Evolutionary conservation across 2,329 filamentous ascomycete genomes (phyloP).

Genomic region (Metarhizium robertsii): DNA sequence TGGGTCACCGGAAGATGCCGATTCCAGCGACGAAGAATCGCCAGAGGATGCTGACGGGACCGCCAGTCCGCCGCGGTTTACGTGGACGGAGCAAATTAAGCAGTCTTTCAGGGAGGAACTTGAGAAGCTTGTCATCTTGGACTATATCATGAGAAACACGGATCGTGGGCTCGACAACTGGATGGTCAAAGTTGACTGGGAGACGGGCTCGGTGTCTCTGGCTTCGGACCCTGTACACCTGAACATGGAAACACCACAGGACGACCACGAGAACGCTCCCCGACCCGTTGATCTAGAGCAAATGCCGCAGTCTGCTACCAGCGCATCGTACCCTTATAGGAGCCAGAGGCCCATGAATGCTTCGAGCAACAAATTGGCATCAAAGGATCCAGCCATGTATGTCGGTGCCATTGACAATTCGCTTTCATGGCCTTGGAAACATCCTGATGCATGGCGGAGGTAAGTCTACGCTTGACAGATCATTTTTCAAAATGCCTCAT

Average conservation of each 20-base stretch:
- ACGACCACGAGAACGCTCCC: slow-evolving; percentile 36
- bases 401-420: slow-evolving; percentile 97
- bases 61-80: slow-evolving; percentile 49
- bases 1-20: slow-evolving; percentile 47
- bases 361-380: slow-evolving; percentile 38
- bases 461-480: slow-evolving; percentile 13
- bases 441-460: slow-evolving; percentile 78
- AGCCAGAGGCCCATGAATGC: slow-evolving; percentile 80
- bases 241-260: slow-evolving; percentile 42
- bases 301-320: slow-evolving; percentile 28
- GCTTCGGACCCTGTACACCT: slow-evolving; percentile 69
- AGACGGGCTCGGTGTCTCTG: slow-evolving; percentile 73
- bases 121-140: slow-evolving; percentile 92
- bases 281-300: slow-evolving; percentile 50
- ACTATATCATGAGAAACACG: slow-evolving; percentile 99
- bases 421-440: slow-evolving; percentile 97
- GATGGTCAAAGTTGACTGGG: slow-evolving; percentile 97
- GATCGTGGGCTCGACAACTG: slow-evolving; percentile 95
- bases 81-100: slow-evolving; percentile 83
- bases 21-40: slow-evolving; percentile 53
- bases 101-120: slow-evolving; percentile 90
- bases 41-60: slow-evolving; percentile 36
- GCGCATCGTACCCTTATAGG: slow-evolving; percentile 57
- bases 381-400: slow-evolving; percentile 50
- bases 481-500: background rate